A percentile compares a stretch with the other conserved stretches of the same genome.
Conservation (phyloP, 805 yeast species). For the Candida boleticola region DNA sequence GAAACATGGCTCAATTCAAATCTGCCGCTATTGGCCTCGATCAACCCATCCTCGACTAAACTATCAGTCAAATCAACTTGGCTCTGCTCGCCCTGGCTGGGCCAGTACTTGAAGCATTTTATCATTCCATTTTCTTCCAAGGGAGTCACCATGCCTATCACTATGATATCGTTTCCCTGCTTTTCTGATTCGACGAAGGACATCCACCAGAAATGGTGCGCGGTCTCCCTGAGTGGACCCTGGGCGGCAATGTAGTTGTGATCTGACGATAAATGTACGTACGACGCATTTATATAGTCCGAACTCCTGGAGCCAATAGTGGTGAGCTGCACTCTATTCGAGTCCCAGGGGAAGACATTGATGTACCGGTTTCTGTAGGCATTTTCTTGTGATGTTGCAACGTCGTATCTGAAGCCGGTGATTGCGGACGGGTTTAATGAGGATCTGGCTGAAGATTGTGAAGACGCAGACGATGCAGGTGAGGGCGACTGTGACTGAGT, state of each 20-base stretch:
- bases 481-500: background rate
- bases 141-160: constrained; percentile 50
- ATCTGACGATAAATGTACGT: constrained; percentile 17
- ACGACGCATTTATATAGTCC: constrained; percentile 43
- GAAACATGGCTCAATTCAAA: constrained; percentile 12
- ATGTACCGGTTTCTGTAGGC: constrained; percentile 31
- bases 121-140: constrained; percentile 39
- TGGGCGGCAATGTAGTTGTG: constrained; percentile 64
- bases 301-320: constrained; percentile 6
- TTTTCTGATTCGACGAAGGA: constrained; percentile 32
- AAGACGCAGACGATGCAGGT: background rate
- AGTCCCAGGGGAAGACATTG: constrained; percentile 42
- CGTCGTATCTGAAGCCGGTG: constrained; percentile 3
- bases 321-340: constrained; percentile 31
- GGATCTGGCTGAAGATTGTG: background rate
- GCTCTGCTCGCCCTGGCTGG: constrained; percentile 14
- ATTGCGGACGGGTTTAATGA: background rate
- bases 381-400: constrained; percentile 1
- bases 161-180: constrained; percentile 22
- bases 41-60: constrained; percentile 19
- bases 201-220: constrained; percentile 50
- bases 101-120: constrained; percentile 47
- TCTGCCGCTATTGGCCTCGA: constrained; percentile 7
- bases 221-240: constrained; percentile 51
- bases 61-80: constrained; percentile 17